Evolutionary conservation across 2,329 filamentous ascomycete species (phyloP).

Genomic region (Paraphaeosphaeria sporulosa): DNA sequence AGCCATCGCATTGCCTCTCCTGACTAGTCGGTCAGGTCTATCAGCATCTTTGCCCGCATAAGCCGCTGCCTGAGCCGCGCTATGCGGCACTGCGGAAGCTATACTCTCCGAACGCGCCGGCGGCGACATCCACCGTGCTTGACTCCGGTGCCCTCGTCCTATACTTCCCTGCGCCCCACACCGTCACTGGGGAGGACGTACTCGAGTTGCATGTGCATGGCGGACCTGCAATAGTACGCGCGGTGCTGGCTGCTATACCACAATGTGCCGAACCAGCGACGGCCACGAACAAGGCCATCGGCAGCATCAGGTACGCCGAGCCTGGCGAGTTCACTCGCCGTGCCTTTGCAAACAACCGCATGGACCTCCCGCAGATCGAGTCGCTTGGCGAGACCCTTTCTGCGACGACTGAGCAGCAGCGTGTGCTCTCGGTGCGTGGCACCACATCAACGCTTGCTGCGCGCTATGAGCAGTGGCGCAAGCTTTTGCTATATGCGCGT

Average conservation of each 20-base stretch:
- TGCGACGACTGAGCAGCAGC: constrained; percentile 88
- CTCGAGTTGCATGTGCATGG: constrained; percentile 96
- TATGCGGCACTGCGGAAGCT: constrained; percentile 78
- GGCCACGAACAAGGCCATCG: constrained; percentile 14
- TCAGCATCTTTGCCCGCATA: constrained; percentile 65
- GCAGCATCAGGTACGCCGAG: constrained; percentile 81
- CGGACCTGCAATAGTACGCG: constrained; percentile 85
- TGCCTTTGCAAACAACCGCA: constrained; percentile 84
- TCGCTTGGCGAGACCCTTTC: constrained; percentile 67
- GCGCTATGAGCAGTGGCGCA: constrained; percentile 84
- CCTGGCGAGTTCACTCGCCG: constrained; percentile 94
- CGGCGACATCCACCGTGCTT: constrained; percentile 59
- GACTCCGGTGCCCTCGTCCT: constrained; percentile 84
- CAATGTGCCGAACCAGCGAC: constrained; percentile 47
- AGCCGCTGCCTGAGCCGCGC: constrained; percentile 64
- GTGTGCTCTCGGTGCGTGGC: constrained; percentile 82
- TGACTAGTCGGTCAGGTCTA: constrained; percentile 63
- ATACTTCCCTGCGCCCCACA: constrained; percentile 81
- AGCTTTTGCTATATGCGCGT: constrained; percentile 77
- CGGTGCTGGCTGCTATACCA: constrained; percentile 81
- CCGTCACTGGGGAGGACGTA: constrained; percentile 90
- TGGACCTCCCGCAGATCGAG: constrained; percentile 85
- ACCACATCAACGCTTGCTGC: constrained; percentile 72
- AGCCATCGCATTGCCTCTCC: neutral
- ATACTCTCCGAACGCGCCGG: constrained; percentile 61